Conservation (phyloP, 73 alveolate species). For the Tetrahymena borealis region DNA sequence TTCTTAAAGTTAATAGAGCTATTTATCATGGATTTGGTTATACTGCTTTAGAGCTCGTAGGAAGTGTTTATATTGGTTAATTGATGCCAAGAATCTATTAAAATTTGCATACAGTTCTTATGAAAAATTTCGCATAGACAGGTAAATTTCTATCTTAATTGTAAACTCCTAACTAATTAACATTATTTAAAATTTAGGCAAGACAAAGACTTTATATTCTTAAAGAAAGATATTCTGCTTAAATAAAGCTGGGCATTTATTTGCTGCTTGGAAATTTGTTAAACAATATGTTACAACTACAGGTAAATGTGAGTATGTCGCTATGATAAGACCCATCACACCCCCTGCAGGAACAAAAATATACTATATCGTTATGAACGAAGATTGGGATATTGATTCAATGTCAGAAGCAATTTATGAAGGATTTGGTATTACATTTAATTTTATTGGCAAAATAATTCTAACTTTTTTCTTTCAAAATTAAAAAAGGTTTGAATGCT, state of each 20-base stretch:
- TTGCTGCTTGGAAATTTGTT: constrained; percentile 44
- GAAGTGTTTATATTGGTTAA: background rate
- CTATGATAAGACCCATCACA: constrained; percentile 23
- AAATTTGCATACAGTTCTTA: constrained; percentile 11
- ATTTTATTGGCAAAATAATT: no score
- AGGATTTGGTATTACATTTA: background rate
- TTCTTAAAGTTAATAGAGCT: constrained; percentile 30
- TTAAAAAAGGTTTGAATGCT: background rate
- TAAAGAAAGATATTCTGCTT: constrained; percentile 29
- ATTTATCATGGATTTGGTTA: constrained; percentile 26
- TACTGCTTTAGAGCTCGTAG: constrained; percentile 6
- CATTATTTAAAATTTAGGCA: background rate
- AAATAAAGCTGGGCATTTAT: constrained; percentile 22
- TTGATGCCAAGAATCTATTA: constrained; percentile 31
- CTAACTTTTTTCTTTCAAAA: no score
- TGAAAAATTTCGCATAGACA: constrained; percentile 14
- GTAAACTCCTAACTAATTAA: no score
- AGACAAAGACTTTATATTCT: constrained; percentile 13
- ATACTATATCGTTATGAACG: constrained; percentile 14
- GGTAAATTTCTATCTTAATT: no score
- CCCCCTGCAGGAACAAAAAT: constrained; percentile 19
- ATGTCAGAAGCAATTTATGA: constrained; percentile 8
- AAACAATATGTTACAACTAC: constrained; percentile 21
- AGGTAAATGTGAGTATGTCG: constrained; percentile 25
- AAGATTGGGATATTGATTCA: constrained; percentile 42